Base-by-base conservation (phyloP, 129 eudicot species). In the Centrapalus pauciflorus region DNA sequence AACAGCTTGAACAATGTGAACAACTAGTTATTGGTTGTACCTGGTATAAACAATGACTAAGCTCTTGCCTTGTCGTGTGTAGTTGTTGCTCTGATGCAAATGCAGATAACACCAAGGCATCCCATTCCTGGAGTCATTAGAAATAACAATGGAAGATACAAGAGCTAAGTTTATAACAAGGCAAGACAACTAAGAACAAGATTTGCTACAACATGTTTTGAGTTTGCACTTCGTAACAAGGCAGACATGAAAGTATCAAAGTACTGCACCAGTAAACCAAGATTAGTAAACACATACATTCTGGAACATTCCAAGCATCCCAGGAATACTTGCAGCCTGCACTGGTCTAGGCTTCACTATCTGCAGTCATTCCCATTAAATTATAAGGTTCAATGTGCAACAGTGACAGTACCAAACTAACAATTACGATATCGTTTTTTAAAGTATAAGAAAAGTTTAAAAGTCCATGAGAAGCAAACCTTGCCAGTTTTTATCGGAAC, bases 251-350 rank as follows among this genome's bases (percentile, higher is more conserved):
- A 28, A 41, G 27, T 26, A 56, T 2, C 4, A 0, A 28, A 41
- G 27, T 26, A 50, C 16, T 17, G 28, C 28, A 64, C 57, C 19
- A 46, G 26, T 17, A 12, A 41, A 50, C 20, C 27, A 13, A 28
- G 4, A 10, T 11, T 43, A 8, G 58, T 28, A 71, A 62, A 49
- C 29, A 78, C 95, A 17, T 79, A 94, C 99, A 50, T 82, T 86
- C 70, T 94, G 99, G 52, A 94, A 94, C 97, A 89, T 84, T 56
- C 99, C 99, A 79, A 94, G 84, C 99, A 94, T 94, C 73, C 99
- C 99, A 59, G 99, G 99, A 74, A 94, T 94, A 73, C 99, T 94
- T 14, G 99, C 99, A 67, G 97, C 95, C 83, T 89, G 97, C 52
- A 94, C 93, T 2, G 95, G 92, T 61, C 97, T 81, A 41, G 99